A percentile compares a stretch with the other conserved stretches of the same genome.
These are phyloP conservation scores for Porcisia deanei DNA, from an alignment of 208 protist species.

Conservation along the genomic window DNA sequence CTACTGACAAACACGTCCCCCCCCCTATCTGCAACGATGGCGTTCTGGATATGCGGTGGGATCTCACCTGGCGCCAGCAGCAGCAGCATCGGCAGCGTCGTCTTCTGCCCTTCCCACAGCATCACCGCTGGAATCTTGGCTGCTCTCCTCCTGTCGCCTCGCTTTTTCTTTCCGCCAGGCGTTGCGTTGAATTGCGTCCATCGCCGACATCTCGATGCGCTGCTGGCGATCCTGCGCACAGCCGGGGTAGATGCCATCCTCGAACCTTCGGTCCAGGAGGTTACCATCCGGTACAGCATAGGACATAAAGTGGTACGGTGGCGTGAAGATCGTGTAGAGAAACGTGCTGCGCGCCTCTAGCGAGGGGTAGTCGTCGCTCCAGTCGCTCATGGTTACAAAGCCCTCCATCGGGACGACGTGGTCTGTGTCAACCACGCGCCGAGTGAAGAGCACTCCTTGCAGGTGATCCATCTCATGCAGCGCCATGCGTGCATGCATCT, in stretches of 20 bases:
- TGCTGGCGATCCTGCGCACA: constrained; percentile 70
- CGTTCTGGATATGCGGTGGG: not conserved
- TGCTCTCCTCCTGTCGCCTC: constrained; percentile 5
- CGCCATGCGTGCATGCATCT: constrained; percentile 82
- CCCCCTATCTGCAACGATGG: too few species aligned
- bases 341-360: constrained; percentile 91
- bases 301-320: constrained; percentile 71
- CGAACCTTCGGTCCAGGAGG: constrained; percentile 88
- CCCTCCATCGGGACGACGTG: constrained; percentile 89
- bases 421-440: constrained; percentile 81
- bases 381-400: constrained; percentile 88
- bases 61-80: not conserved
- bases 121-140: not conserved
- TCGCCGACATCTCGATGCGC: constrained; percentile 68
- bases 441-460: constrained; percentile 81
- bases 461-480: constrained; percentile 89
- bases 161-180: constrained; percentile 50
- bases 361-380: constrained; percentile 90
- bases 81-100: not conserved
- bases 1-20: too few species aligned
- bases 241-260: constrained; percentile 89
- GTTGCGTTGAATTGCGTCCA: constrained; percentile 53
- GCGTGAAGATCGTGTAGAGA: constrained; percentile 87
- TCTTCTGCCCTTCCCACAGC: not conserved
- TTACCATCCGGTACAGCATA: constrained; percentile 71